Conservation (phyloP, 768 basidiomycete genomes). For the Boletus vermiculosoides region DNA sequence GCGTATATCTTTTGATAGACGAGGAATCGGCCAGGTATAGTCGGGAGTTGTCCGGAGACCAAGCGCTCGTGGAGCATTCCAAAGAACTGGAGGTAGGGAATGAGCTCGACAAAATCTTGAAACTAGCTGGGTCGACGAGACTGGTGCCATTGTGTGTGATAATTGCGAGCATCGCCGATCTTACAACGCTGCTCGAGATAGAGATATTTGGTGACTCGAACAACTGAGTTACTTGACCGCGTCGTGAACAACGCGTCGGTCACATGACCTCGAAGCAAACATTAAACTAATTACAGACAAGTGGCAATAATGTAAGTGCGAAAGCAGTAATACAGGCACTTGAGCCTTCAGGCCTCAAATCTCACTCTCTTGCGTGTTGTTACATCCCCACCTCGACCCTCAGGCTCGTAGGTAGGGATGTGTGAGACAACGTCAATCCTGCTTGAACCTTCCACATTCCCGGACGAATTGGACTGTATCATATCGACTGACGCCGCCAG, state of each 20-base stretch:
- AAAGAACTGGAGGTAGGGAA: slow-evolving; percentile 39
- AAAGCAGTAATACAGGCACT: not conserved
- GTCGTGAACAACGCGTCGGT: slow-evolving; percentile 21
- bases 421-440: slow-evolving; percentile 13
- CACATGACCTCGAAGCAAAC: slow-evolving; percentile 18
- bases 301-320: not conserved
- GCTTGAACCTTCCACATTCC: not conserved
- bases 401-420: not conserved
- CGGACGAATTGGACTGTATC: not conserved
- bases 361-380: slow-evolving; percentile 22
- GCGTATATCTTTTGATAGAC: slow-evolving; percentile 53
- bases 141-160: slow-evolving; percentile 48
- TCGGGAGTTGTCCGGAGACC: slow-evolving; percentile 55
- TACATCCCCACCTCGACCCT: not conserved
- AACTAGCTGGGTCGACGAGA: slow-evolving; percentile 44
- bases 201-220: not conserved
- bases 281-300: too few species aligned
- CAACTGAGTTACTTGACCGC: slow-evolving; percentile 18
- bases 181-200: not conserved
- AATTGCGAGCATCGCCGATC: slow-evolving; percentile 50
- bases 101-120: slow-evolving; percentile 46
- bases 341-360: too few species aligned
- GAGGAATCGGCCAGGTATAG: slow-evolving; percentile 53
- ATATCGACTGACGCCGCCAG: not conserved
- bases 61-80: slow-evolving; percentile 34